Base-by-base conservation (phyloP, 2,329 filamentous ascomycete species). In the Byssoonygena ceratinophila region DNA sequence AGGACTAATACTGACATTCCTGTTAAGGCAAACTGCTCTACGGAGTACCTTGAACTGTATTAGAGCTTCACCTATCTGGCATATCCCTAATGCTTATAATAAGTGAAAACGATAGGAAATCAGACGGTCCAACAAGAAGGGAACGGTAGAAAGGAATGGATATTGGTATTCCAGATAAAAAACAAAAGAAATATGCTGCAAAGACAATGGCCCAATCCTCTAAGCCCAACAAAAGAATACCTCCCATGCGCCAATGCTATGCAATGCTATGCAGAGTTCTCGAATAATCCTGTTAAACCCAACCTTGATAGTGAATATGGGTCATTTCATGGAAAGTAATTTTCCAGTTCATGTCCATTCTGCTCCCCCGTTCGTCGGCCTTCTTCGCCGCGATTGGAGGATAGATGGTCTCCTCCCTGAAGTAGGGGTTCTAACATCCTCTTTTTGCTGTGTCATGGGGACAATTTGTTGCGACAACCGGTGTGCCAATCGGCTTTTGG, bases 311-410 rank as follows among this genome's bases (percentile, higher is more conserved):
- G n/a, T n/a, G n/a, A n/a, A n/a, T n/a, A n/a, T n/a, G n/a, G n/a
- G n/a, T n/a, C n/a, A n/a, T 8, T 25, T 6, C 11, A 23, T 41
- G 11, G 29, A 27, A 16, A 32, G 8, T n/a, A 3, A 29, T 43
- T 2, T 40, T 31, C 29, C 55, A 23, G 12, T 20, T 58, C 57
- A 65, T 32, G 61, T 57, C 65, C 68, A 70, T 40, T 70, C 68
- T n/a, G 65, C 55, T 36, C 69, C 67, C n/a, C 59, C 58, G 52
- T 63, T 64, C 20, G 67, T 68, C 29, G 62, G 66, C 32, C 66
- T 66, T 29, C 67, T 65, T 16, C 68, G 65, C 43, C 67, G 64
- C 34, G 66, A 63, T 48, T 70, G 63, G 31, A 71, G 62, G 7
- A 67, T 66, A 37, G 60, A 60, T n/a, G 63, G 59, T 27, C 65